Evolutionary conservation across 257 asterid genomes (phyloP), one percentile per base, ranked within the genome.

Genomic region (Thymus quinquecostatus): DNA sequence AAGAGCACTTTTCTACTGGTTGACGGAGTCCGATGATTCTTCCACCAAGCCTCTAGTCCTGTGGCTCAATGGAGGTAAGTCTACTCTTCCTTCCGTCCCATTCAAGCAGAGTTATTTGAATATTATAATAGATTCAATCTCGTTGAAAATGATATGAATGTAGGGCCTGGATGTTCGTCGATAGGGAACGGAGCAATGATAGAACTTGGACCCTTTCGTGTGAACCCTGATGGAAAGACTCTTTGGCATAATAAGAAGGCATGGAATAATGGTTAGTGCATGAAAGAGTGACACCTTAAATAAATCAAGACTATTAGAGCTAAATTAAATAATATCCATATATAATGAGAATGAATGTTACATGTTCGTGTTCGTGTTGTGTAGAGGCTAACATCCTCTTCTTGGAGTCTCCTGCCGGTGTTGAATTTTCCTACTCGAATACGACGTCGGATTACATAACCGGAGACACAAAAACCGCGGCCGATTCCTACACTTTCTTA

Each of bases 141-240:
- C 0, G 21, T 21, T 21, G 21, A 21, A 21, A 21, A 21, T 21
- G 21, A 36, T 36, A 4, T 38, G 41, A 7, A 38, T 38, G 41
- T 67, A 84, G 95, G 96, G 4, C 91, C 96, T 2, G 92, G 92
- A 1, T 85, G 96, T 68, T 87, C 96, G 54, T 86, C 91, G 6
- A 59, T 89, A 0, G 92, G 88, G 8, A 47, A 47, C n/a, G 96
- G 96, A 10, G 91, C 85, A 8, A 75, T 89, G 89, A 72, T 53
- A 0, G 92, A 87, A 72, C 83, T 82, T 7, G 96, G 92, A 21
- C 92, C 92, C 0, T 85, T 88, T 62, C 81, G 90, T 3, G 90
- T 82, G 4, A 85, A 83, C 10, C 66, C 74, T 0, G 92, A 89
- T 60, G 84, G 84, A 0, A 74, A 71, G 82, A 89, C 88, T 1